These are phyloP conservation scores for Eudorina sp. DNA, from an alignment of 139 green algal genomes.

Conservation along the genomic window DNA sequence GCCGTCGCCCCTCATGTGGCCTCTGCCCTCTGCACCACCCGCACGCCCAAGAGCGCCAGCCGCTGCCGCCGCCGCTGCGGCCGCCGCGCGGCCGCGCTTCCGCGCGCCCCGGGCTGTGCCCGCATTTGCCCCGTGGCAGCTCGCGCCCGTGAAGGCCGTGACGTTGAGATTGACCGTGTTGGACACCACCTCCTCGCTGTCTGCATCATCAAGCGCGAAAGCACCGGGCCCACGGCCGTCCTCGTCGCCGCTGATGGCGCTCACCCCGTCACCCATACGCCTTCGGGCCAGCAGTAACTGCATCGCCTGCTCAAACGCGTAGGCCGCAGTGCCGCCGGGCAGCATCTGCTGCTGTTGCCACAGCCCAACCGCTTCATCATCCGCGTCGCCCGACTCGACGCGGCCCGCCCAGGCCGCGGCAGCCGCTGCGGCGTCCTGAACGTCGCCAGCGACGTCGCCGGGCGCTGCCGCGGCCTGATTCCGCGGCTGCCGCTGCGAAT, in stretches of 20 bases:
- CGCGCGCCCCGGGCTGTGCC: constrained; percentile 26
- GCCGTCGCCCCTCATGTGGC: too few species aligned
- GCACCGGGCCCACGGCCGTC: background rate
- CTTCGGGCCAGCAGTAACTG: constrained; percentile 33
- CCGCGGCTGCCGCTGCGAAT: background rate
- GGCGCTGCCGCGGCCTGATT: background rate
- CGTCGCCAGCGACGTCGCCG: background rate
- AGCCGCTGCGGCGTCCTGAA: background rate
- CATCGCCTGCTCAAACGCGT: constrained; percentile 36
- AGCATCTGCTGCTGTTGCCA: constrained; percentile 28
- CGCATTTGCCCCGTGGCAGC: background rate
- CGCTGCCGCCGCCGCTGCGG: background rate
- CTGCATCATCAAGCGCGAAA: constrained; percentile 18
- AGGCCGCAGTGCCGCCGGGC: constrained; percentile 12
- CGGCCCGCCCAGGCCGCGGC: background rate
- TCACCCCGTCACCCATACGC: constrained; percentile 27
- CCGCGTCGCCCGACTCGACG: background rate
- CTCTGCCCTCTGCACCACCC: too few species aligned
- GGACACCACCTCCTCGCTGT: constrained; percentile 56
- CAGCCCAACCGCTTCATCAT: background rate
- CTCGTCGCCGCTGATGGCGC: background rate
- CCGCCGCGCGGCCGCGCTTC: background rate
- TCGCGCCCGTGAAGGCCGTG: constrained; percentile 41
- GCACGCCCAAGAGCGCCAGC: too few species aligned
- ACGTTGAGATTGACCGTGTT: constrained; percentile 52